phyloP scores from a whole-genome alignment of 768 basidiomycete genomes.

The Lactarius indigo region DNA sequence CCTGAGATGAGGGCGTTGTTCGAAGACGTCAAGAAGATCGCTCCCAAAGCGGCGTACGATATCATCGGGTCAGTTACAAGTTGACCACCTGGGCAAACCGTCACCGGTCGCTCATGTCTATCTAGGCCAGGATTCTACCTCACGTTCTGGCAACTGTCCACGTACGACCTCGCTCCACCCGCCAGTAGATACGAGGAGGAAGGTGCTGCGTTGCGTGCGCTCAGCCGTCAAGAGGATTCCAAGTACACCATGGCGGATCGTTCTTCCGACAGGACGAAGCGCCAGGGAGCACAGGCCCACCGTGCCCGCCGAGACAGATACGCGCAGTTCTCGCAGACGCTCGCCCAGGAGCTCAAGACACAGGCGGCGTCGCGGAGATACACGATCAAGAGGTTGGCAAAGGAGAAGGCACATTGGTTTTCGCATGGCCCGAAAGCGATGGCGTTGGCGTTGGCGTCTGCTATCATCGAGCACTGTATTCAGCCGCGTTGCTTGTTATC shows the following conservation, averaged over 20 bases:
- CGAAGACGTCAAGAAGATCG: slow-evolving; percentile 67
- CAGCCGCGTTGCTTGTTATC: slow-evolving; percentile 91
- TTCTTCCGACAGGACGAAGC: slow-evolving; percentile 60
- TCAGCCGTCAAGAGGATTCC: slow-evolving; percentile 67
- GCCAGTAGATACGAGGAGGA: slow-evolving; percentile 77
- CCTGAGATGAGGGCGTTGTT: slow-evolving; percentile 70
- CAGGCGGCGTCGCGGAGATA: slow-evolving; percentile 69
- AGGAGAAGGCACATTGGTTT: slow-evolving; percentile 85
- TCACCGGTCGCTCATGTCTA: slow-evolving; percentile 5
- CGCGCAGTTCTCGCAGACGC: slow-evolving; percentile 52
- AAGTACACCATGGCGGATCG: slow-evolving; percentile 65
- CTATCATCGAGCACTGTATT: slow-evolving; percentile 86
- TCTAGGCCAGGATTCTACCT: slow-evolving; percentile 85
- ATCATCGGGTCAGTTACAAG: slow-evolving; percentile 61
- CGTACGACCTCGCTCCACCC: slow-evolving; percentile 84
- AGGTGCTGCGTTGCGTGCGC: slow-evolving; percentile 51
- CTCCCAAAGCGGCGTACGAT: slow-evolving; percentile 60
- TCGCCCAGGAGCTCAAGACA: slow-evolving; percentile 71
- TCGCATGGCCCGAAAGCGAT: slow-evolving; percentile 50
- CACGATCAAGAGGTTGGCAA: slow-evolving; percentile 70
- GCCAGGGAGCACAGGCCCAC: slow-evolving; percentile 54
- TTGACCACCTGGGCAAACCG: slow-evolving; percentile 16
- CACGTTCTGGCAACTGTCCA: slow-evolving; percentile 96
- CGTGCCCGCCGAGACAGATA: slow-evolving; percentile 63
- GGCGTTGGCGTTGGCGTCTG: slow-evolving; percentile 48